Evolutionary conservation across 352 stramenopile species (phyloP).

Genomic region (Pythium aquatile): DNA sequence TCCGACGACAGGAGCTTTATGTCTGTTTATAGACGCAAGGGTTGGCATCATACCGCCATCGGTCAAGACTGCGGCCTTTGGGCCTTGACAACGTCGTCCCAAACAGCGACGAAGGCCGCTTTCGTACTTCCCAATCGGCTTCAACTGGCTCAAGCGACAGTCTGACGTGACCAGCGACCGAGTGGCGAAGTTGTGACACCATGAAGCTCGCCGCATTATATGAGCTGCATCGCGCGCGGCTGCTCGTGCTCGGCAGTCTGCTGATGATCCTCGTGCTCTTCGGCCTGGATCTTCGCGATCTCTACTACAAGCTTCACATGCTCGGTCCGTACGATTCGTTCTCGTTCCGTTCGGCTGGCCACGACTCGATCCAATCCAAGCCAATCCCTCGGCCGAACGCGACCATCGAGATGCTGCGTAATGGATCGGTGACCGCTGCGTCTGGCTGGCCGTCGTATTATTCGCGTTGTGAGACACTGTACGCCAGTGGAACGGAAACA

Average conservation of each 20-base stretch:
- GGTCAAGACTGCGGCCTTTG: no score
- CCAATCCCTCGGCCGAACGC: constrained; percentile 8
- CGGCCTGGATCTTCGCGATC: constrained; percentile 20
- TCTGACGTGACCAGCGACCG: no score
- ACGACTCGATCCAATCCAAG: constrained; percentile 15
- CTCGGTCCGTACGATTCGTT: constrained; percentile 21
- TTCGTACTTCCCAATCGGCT: no score
- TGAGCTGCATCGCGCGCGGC: constrained; percentile 8
- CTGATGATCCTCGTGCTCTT: constrained; percentile 18
- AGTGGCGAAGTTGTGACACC: neutral
- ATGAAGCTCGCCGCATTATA: neutral
- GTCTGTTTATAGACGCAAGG: no score
- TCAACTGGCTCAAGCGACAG: no score
- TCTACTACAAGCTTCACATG: constrained; percentile 25
- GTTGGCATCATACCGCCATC: no score
- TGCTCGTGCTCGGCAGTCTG: constrained; percentile 16
- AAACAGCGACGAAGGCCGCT: no score
- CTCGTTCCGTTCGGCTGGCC: constrained; percentile 14
- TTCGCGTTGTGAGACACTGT: constrained; percentile 17
- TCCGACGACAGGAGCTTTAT: no score
- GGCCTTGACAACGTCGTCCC: no score
- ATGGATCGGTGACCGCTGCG: constrained; percentile 8
- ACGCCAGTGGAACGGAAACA: constrained; percentile 11
- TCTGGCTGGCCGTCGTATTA: constrained; percentile 22
- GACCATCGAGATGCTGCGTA: constrained; percentile 10